These are phyloP conservation scores for Neopestalotiopsis rosae DNA, from an alignment of 2,329 filamentous ascomycete genomes.

Conservation along the genomic window DNA sequence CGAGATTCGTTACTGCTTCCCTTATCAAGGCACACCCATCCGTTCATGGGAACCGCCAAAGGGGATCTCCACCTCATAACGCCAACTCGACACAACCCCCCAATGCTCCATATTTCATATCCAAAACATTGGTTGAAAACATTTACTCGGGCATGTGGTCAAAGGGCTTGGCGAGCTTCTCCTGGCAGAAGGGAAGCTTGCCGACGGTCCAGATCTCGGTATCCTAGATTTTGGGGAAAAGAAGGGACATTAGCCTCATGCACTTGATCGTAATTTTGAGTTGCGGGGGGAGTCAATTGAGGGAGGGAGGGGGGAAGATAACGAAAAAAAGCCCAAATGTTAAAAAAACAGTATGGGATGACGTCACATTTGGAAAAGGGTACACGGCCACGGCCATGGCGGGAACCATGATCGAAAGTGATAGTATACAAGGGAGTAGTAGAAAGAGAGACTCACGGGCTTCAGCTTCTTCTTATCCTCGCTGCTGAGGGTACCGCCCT, in stretches of 20 bases:
- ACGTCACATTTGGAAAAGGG: neutral
- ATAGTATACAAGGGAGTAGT: neutral
- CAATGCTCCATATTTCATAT: neutral
- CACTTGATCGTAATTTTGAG: too few species aligned
- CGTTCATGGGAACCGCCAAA: neutral
- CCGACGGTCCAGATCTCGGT: slow-evolving; percentile 73
- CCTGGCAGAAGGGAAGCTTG: slow-evolving; percentile 74
- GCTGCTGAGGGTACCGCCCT: slow-evolving; percentile 67
- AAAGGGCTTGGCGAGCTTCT: slow-evolving; percentile 67
- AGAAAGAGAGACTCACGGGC: slow-evolving; percentile 51
- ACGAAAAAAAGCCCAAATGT: neutral
- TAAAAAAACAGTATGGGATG: neutral
- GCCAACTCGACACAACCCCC: neutral
- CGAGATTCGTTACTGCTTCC: too few species aligned
- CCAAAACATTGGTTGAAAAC: neutral
- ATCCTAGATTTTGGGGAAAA: slow-evolving; percentile 43
- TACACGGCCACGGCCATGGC: too few species aligned
- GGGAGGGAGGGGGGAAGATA: neutral
- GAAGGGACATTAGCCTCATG: slow-evolving; percentile 2
- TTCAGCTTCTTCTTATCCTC: slow-evolving; percentile 73
- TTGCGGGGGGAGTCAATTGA: neutral
- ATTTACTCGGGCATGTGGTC: slow-evolving; percentile 65
- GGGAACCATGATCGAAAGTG: too few species aligned
- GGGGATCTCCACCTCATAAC: neutral
- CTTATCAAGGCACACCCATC: neutral